Base-by-base conservation (phyloP, 192 early-diverging fungal species). In the Coemansia sp. region DNA sequence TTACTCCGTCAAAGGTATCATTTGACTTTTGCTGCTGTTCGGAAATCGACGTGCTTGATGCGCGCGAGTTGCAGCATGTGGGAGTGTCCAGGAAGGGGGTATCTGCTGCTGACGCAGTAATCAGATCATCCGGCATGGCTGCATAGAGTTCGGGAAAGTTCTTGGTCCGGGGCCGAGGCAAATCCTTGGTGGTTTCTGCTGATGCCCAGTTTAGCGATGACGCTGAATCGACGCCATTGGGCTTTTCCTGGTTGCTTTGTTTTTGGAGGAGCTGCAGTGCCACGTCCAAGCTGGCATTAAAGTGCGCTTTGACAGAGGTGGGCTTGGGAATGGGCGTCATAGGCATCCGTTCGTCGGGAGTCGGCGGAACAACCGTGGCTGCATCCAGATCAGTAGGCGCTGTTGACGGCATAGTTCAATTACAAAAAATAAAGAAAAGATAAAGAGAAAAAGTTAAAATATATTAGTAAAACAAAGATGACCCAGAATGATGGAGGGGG, bases 281-380 rank as follows among this genome's bases (percentile, higher is more conserved):
- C 51, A 51, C 44, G 37, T 77, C 74, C 18, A 77, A 68, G 38
- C 74, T 77, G 47, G 74, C 74, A 50, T 77, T 77, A 20, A 77
- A 77, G 54, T 77, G 74, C 1, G 59, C 57, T 13, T 76, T 58
- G 26, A 23, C 47, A n/a, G 63, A 58, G 19, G 56, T 39, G 16
- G 55, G 36, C 39, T 50, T 37, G 6, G 50, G 55, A 13, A 44
- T 50, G 8, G 47, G 39, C 36, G 59, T 36, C 13, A 58, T 59
- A 11, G 38, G 35, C 16, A 43, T 39, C 21, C 42, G 30, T 23
- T 76, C 73, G 36, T 45, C 51, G 18, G 73, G 73, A 13, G 73
- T 70, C 18, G 66, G 61, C 8, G 72, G 50, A 18, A 76, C 72
- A 6, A 49, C 73, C 2, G 73, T 68, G 47, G 56, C 58, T 1